Base-by-base conservation (phyloP, 306 rosid species). In the Gleditsia sinensis region DNA sequence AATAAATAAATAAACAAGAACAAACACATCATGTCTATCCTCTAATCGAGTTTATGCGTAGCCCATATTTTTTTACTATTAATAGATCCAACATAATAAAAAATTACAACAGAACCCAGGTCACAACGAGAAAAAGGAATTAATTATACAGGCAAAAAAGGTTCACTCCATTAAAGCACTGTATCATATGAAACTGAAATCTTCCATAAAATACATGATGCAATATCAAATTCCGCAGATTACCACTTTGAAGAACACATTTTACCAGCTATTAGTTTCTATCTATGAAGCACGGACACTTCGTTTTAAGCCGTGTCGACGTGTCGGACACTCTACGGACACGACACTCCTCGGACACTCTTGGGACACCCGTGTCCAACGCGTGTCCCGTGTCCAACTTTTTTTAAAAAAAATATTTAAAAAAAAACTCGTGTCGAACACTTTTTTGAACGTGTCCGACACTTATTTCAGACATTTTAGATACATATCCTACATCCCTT, bases 151-250 rank as follows among this genome's bases (percentile, higher is more conserved):
- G 19, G 36, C 23, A 12, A 60, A 60, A 68, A 16, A 36, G 49
- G 39, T 30, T 40, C 0, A 7, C 23, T 61, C 57, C 46, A 48
- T 28, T 67, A 28, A 23, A 42, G 19, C 19, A 30, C 58, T 37
- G 74, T 32, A 68, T 45, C 36, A n/a, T 46, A 45, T 20, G 14
- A 10, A 20, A 4, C 70, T 43, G 40, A 54, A 54, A 9, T 54
- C 51, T 81, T 75, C 68, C 49, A 64, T 23, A 70, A 55, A 69
- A 45, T 57, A 70, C 16, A 71, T 46, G 54, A 51, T 39, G 23
- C 2, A 1, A 21, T 56, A 56, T 32, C 64, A 45, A 73, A 36
- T n/a, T n/a, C n/a, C 56, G 54, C 53, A 46, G 23, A 36, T 16
- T 63, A 45, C 39, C 62, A 13, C 24, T 58, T 50, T 50, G 57